These are phyloP conservation scores for Baorangia bicolor DNA, from an alignment of 768 basidiomycete species.

Conservation along the genomic window DNA sequence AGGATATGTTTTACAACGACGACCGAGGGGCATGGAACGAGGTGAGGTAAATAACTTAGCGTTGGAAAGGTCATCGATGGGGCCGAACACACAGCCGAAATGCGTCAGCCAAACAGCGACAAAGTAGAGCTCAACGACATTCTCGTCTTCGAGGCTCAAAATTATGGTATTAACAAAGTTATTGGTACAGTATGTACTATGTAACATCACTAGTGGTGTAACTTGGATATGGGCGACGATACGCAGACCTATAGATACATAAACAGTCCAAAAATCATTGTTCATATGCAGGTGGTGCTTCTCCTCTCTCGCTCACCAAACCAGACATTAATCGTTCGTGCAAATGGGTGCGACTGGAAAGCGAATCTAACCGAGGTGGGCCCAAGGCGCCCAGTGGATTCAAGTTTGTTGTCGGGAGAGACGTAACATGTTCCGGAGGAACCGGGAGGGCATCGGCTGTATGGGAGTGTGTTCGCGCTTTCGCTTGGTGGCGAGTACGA, in stretches of 20 bases:
- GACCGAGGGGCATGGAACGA: not conserved
- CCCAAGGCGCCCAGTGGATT: constrained; percentile 23
- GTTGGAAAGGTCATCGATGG: too few relatives aligned
- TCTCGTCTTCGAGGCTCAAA: too few relatives aligned
- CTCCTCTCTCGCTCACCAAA: constrained; percentile 76
- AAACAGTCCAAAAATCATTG: not conserved
- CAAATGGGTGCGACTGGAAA: constrained; percentile 46
- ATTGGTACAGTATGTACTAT: not conserved
- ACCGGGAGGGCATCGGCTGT: not conserved
- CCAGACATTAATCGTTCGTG: constrained; percentile 85
- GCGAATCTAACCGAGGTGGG: constrained; percentile 28
- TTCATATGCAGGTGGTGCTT: constrained; percentile 65
- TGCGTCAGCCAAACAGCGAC: not conserved
- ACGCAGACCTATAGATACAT: not conserved
- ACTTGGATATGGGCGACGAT: not conserved
- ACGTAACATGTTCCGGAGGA: constrained; percentile 29
- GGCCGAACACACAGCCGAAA: too few relatives aligned
- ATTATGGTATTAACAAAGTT: not conserved
- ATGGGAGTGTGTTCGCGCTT: not conserved
- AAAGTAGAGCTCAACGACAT: not conserved
- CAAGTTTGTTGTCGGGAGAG: constrained; percentile 33
- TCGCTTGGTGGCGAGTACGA: constrained; percentile 19
- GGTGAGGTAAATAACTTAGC: not conserved
- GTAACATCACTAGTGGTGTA: not conserved
- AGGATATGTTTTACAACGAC: not conserved